Conservation (phyloP, 2,329 filamentous ascomycete species). For the Pseudocercospora fuligena region DNA sequence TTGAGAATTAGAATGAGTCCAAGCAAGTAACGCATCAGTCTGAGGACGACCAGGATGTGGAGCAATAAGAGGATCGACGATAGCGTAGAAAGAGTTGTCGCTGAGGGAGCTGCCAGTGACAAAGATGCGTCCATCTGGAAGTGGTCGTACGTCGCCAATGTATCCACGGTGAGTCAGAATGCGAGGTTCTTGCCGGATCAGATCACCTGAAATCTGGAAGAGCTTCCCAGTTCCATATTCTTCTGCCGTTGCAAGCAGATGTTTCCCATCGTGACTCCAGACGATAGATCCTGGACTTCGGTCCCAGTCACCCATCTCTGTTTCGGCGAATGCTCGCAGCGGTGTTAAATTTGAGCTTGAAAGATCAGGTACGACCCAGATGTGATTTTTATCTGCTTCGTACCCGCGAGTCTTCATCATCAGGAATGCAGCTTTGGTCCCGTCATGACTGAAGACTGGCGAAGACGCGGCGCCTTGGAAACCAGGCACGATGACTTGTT, state of each 20-base stretch:
- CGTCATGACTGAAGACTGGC: constrained; percentile 76
- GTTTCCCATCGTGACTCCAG: constrained; percentile 60
- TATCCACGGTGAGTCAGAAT: constrained; percentile 62
- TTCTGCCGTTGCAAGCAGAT: constrained; percentile 76
- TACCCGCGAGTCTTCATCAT: constrained; percentile 79
- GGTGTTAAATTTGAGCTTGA: constrained; percentile 1
- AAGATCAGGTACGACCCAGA: constrained; percentile 69
- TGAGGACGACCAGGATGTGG: constrained; percentile 30
- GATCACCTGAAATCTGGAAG: constrained; percentile 46
- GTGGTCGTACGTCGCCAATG: constrained; percentile 57
- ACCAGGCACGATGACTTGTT: constrained; percentile 61
- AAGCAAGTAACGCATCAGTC: constrained; percentile 28
- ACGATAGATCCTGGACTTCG: constrained; percentile 56
- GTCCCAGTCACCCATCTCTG: constrained; percentile 51
- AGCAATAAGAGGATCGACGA: constrained; percentile 60
- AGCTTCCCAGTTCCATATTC: constrained; percentile 66
- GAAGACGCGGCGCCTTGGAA: constrained; percentile 67
- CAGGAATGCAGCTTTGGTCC: constrained; percentile 73
- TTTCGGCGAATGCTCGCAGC: constrained; percentile 13
- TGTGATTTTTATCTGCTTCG: constrained; percentile 76
- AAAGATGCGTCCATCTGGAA: constrained; percentile 62
- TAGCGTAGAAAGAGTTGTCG: constrained; percentile 72
- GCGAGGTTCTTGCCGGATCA: constrained; percentile 33
- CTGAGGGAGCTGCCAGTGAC: constrained; percentile 70
- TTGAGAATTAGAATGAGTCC: constrained; percentile 62